Conservation (phyloP, 2,329 filamentous ascomycete genomes). For the Colletotrichum cordylinicola region DNA sequence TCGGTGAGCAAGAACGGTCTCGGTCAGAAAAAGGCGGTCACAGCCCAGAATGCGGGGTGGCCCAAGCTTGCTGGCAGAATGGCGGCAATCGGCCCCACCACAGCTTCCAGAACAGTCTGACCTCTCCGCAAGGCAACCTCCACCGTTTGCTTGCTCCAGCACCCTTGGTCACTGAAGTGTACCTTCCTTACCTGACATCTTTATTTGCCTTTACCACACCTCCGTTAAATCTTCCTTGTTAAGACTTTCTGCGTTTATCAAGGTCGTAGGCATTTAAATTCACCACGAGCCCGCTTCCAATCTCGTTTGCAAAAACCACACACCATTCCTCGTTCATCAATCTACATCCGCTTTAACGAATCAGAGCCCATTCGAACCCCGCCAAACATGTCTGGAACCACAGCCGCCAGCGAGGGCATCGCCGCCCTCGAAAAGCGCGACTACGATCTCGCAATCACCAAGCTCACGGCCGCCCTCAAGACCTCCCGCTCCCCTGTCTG, state of each 20-base stretch:
- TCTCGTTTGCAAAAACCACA: not conserved
- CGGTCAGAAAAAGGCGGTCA: not conserved
- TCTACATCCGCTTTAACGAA: not conserved
- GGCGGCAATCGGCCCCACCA: constrained; percentile 26
- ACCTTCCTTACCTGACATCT: not conserved
- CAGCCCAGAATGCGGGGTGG: not conserved
- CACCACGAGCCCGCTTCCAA: not conserved
- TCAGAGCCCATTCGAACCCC: not conserved
- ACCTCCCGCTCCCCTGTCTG: constrained; percentile 74
- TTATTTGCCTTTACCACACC: not conserved
- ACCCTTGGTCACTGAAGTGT: not conserved
- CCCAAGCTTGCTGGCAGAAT: not conserved
- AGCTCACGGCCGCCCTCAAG: constrained; percentile 72
- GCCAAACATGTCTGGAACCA: constrained; percentile 55
- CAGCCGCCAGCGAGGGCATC: constrained; percentile 66
- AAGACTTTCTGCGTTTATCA: accelerated
- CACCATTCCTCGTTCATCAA: not conserved
- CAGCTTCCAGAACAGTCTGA: constrained; percentile 36
- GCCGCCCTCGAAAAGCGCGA: constrained; percentile 67
- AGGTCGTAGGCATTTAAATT: not conserved
- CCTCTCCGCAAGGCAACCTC: not conserved
- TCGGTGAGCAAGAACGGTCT: not conserved
- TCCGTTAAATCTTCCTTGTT: not conserved
- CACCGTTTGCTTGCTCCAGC: not conserved
- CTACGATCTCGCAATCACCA: constrained; percentile 70